These are phyloP conservation scores for Candida hispaniensis DNA, from an alignment of 805 yeast species.

Conservation along the genomic window DNA sequence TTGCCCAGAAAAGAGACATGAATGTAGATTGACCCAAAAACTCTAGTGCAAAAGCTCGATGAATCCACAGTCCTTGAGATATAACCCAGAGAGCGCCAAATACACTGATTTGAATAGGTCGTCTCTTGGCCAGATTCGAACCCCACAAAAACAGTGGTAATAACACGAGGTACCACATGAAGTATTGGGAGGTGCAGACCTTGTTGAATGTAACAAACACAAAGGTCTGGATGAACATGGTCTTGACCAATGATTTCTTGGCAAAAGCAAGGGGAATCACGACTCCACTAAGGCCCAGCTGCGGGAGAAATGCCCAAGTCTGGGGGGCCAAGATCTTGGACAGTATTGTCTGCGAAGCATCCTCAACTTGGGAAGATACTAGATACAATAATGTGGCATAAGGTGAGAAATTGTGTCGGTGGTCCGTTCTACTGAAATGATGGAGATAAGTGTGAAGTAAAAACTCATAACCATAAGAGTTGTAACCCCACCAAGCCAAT, in stretches of 20 bases:
- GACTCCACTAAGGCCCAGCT: constrained; percentile 47
- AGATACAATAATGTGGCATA: constrained; percentile 59
- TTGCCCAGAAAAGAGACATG: constrained; percentile 44
- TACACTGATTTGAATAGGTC: constrained; percentile 17
- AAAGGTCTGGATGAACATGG: constrained; percentile 66
- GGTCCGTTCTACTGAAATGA: constrained; percentile 77
- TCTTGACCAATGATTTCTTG: constrained; percentile 35
- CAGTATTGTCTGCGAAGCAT: constrained; percentile 25
- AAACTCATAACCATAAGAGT: constrained; percentile 62
- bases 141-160: constrained; percentile 58
- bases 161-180: constrained; percentile 85
- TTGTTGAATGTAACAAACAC: constrained; percentile 70
- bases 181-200: constrained; percentile 89
- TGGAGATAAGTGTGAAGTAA: constrained; percentile 69
- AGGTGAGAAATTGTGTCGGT: constrained; percentile 87
- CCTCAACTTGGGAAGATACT: constrained; percentile 30
- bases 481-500: constrained; percentile 52
- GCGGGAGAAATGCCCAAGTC: constrained; percentile 74
- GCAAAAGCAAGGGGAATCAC: constrained; percentile 46
- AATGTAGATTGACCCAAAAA: constrained; percentile 63
- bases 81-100: constrained; percentile 50
- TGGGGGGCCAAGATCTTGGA: constrained; percentile 17
- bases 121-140: constrained; percentile 25
- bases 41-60: constrained; percentile 67
- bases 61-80: constrained; percentile 70